phyloP scores from a whole-genome alignment of 768 basidiomycete species.

The Auricularia heimuer region DNA sequence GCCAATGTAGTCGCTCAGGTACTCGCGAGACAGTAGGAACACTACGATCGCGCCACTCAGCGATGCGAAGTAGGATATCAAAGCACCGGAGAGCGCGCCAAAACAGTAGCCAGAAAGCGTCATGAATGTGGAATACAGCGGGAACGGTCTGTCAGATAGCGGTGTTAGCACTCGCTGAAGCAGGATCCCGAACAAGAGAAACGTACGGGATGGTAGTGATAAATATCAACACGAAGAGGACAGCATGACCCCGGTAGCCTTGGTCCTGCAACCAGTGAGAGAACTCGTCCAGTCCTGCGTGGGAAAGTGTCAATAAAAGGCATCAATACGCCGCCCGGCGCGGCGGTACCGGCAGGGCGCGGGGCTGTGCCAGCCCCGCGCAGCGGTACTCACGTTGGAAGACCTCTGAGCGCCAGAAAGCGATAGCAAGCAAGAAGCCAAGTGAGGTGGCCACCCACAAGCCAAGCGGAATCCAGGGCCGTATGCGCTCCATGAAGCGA shows the following conservation, averaged over 20 bases:
- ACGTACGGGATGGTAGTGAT: conserved; percentile 77
- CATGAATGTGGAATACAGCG: conserved; percentile 89
- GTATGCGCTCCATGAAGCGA: conserved; percentile 49
- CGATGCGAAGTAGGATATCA: conserved; percentile 81
- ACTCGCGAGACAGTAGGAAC: conserved; percentile 66
- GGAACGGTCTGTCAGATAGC: conserved; percentile 41
- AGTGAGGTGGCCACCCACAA: conserved; percentile 69
- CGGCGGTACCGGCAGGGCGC: conserved; percentile 5
- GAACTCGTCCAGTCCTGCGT: conserved; percentile 67
- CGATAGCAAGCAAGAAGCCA: conserved; percentile 70
- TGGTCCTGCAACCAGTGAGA: conserved; percentile 69
- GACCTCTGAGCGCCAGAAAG: conserved; percentile 72
- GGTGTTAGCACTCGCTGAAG: background rate
- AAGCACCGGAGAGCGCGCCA: conserved; percentile 72
- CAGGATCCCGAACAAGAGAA: background rate
- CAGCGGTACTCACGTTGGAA: conserved; percentile 55
- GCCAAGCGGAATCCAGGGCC: conserved; percentile 70
- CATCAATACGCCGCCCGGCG: background rate
- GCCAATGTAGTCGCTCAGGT: conserved; percentile 55
- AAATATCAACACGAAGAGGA: conserved; percentile 76
- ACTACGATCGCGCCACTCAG: conserved; percentile 77
- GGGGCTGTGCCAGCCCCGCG: conserved; percentile 6
- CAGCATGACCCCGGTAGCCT: conserved; percentile 61
- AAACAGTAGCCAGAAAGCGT: conserved; percentile 87
- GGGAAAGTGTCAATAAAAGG: background rate